These are phyloP conservation scores for Botrytis byssoidea DNA, from an alignment of 2,329 filamentous ascomycete genomes.

Conservation along the genomic window DNA sequence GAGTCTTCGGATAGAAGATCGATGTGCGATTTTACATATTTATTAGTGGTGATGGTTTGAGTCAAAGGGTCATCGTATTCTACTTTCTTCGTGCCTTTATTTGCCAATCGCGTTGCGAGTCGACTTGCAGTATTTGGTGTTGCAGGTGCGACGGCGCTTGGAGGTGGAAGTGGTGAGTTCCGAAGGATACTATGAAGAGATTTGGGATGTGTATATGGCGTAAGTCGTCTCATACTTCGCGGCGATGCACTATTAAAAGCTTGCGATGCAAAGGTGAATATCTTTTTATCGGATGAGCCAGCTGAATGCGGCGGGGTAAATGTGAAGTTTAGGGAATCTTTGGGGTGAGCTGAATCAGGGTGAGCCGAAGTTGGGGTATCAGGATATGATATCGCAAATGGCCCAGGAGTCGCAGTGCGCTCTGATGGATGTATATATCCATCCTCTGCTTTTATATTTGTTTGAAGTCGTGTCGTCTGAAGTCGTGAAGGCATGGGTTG, in stretches of 20 bases:
- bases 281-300: constrained; percentile 27
- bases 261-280: constrained; percentile 36
- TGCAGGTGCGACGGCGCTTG: constrained; percentile 48
- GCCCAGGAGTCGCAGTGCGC: constrained; percentile 38
- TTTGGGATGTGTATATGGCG: constrained; percentile 59
- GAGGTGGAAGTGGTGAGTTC: constrained; percentile 61
- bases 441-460: constrained; percentile 27
- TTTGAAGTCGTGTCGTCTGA: constrained; percentile 35
- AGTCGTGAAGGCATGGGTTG: constrained; percentile 31
- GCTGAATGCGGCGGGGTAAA: constrained; percentile 40
- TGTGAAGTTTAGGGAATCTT: constrained; percentile 30
- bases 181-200: constrained; percentile 63
- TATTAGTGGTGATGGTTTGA: constrained; percentile 62
- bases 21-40: constrained; percentile 61
- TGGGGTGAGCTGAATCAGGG: constrained; percentile 26
- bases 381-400: constrained; percentile 37
- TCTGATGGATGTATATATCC: constrained; percentile 33
- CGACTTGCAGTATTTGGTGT: constrained; percentile 54
- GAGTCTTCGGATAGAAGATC: constrained; percentile 59
- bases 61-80: constrained; percentile 62
- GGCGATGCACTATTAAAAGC: constrained; percentile 38
- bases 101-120: constrained; percentile 54
- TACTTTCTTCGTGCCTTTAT: constrained; percentile 49
- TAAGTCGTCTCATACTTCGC: constrained; percentile 40
- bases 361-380: constrained; percentile 38